Conservation (phyloP, 345 rosid genomes). For the Linum tenue region DNA sequence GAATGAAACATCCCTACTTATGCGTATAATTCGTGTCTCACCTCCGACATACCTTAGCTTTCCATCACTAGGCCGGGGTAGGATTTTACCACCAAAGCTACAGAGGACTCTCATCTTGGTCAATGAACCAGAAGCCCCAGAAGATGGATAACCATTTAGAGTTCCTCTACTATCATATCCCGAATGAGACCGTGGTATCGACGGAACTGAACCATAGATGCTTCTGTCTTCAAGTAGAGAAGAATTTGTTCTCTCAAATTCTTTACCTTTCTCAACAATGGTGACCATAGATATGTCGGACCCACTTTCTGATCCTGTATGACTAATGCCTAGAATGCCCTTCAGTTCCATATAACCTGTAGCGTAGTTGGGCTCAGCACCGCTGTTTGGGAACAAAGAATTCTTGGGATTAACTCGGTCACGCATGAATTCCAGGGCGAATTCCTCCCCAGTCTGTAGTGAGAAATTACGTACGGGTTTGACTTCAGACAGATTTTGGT, state of each 20-base stretch:
- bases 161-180: conserved; percentile 30
- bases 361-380: conserved; percentile 37
- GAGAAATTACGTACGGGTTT: conserved; percentile 69
- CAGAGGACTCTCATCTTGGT: conserved; percentile 65
- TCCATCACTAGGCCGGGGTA: conserved; percentile 87
- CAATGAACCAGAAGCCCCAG: conserved; percentile 36
- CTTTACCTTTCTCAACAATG: conserved; percentile 37
- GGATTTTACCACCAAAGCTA: conserved; percentile 80
- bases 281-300: conserved; percentile 46
- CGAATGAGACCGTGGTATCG: conserved; percentile 33
- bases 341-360: conserved; percentile 57
- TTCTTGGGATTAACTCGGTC: conserved; percentile 54
- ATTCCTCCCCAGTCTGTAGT: conserved; percentile 88
- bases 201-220: conserved; percentile 39
- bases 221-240: conserved; percentile 34
- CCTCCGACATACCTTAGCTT: conserved; percentile 92
- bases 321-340: conserved; percentile 50
- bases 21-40: conserved; percentile 55
- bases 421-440: conserved; percentile 79
- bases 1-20: conserved; percentile 59
- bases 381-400: conserved; percentile 30
- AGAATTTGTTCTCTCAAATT: conserved; percentile 37
- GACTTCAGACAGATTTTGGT: conserved; percentile 37
- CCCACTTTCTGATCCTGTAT: conserved; percentile 54
- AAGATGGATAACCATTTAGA: conserved; percentile 27